Evolutionary conservation across 164 flowering plant genomes (phyloP), one percentile per base, ranked within the genome.

Genomic region (Chimonanthus praecox): DNA sequence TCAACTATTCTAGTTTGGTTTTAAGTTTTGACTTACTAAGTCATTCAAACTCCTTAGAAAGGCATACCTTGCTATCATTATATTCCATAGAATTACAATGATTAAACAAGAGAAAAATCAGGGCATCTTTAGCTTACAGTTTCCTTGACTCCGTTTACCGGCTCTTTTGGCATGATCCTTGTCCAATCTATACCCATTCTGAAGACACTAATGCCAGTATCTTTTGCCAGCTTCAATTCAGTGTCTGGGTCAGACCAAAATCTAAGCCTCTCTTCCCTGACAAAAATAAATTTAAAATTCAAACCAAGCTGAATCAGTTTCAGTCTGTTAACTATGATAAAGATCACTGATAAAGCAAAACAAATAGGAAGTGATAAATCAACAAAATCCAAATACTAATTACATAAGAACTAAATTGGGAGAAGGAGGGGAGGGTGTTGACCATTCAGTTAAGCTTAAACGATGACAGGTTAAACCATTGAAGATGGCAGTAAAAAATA

Each of bases 231-330:
- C 80, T 89, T 87, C 78, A 93, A 70, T 73, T 95, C 99, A 16
- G 85, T 89, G 77, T 95, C 99, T 78, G 99, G 99, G 79, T 95
- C 97, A 74, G 99, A 91, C 99, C 99, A 95, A 88, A 95, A 95
- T 78, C 89, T 84, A 61, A 95, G 80, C 82, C 99, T 88, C 85
- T 95, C 96, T 80, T 91, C 89, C 85, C 99, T 93, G 86, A 78
- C 81, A 87, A 46, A 87, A 49, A 69, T 62, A 61, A 63, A 75
- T 64, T 47, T 67, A 72, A 65, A 64, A 69, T 61, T 64, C 63
- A 75, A 46, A 71, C 71, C 65, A 82, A 51, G 43, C 13, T 49
- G 74, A 9, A 13, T 72, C 46, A 50, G 47, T 49, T 64, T 21
- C 68, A 72, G 20, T 50, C 58, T 62, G 45, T 44, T 33, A 33